Conservation (phyloP, 345 rosid genomes). For the Eucalyptus regnans region DNA sequence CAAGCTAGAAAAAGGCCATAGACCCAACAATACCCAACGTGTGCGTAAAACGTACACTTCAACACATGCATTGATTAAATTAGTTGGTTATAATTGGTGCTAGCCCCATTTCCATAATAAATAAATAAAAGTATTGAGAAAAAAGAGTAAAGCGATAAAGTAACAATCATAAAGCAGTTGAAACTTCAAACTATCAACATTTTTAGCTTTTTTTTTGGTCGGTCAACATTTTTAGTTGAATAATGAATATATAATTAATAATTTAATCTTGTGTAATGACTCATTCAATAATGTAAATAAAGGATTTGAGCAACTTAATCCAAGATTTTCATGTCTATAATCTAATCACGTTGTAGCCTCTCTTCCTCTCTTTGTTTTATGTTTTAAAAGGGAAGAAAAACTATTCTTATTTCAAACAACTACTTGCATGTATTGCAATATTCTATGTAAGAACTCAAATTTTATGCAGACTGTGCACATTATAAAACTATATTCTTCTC, state of each 20-base stretch:
- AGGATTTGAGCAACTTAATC: background rate
- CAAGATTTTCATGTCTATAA: background rate
- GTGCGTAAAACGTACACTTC: background rate
- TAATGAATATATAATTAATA: background rate
- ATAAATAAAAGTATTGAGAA: background rate
- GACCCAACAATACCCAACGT: background rate
- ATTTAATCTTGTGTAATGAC: background rate
- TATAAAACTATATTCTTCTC: background rate
- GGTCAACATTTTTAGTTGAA: background rate
- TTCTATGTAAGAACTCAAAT: background rate
- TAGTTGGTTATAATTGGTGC: background rate
- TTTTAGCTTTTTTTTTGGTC: too few species aligned
- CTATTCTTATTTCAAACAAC: background rate
- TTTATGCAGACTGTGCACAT: background rate
- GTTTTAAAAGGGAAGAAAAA: background rate
- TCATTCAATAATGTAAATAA: background rate
- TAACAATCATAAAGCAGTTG: background rate
- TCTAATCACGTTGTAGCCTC: background rate
- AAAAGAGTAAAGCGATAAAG: background rate
- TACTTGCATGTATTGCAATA: background rate
- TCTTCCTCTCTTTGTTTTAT: background rate
- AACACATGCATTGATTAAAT: background rate
- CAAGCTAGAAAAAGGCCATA: background rate
- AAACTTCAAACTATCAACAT: background rate
- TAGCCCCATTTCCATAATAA: background rate